phyloP scores from a whole-genome alignment of 2,329 filamentous ascomycete genomes.

The Colletotrichum cuscutae region DNA sequence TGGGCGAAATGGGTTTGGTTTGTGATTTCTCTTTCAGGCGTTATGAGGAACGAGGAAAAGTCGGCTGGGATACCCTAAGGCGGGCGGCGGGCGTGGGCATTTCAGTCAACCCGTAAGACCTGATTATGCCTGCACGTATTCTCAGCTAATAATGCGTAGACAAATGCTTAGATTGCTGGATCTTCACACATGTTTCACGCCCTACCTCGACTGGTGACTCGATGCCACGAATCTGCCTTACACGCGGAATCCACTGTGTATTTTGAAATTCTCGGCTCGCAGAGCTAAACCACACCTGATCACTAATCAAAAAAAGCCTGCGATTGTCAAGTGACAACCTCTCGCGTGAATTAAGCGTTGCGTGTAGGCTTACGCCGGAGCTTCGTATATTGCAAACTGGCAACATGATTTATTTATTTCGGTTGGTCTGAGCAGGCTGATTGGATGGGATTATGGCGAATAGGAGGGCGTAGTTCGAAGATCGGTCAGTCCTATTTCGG shows the following conservation, averaged over 20 bases:
- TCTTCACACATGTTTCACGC: slow-evolving; percentile 10
- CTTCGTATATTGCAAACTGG: neutral
- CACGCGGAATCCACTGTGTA: neutral
- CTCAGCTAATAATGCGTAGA: slow-evolving; percentile 31
- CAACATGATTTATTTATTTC: neutral
- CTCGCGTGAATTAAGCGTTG: neutral
- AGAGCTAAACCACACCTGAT: neutral
- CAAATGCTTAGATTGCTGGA: slow-evolving; percentile 15
- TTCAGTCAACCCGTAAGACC: slow-evolving; percentile 29
- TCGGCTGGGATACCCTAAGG: slow-evolving; percentile 3
- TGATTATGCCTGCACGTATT: slow-evolving; percentile 20
- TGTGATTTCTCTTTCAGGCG: slow-evolving; percentile 24
- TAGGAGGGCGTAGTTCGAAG: neutral
- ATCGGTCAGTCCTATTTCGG: neutral
- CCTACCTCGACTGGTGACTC: slow-evolving; percentile 11
- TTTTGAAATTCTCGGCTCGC: neutral
- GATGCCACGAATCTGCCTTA: neutral
- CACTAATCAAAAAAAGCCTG: neutral
- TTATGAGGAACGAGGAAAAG: slow-evolving; percentile 27
- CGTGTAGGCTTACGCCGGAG: neutral
- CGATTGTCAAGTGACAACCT: neutral
- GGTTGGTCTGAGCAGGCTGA: neutral
- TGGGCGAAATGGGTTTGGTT: neutral
- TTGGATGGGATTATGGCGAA: slow-evolving; percentile 9
- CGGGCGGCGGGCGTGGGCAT: slow-evolving; percentile 24